Conservation (phyloP, 495 filamentous ascomycete species). For the Penicillium bialowiezense region DNA sequence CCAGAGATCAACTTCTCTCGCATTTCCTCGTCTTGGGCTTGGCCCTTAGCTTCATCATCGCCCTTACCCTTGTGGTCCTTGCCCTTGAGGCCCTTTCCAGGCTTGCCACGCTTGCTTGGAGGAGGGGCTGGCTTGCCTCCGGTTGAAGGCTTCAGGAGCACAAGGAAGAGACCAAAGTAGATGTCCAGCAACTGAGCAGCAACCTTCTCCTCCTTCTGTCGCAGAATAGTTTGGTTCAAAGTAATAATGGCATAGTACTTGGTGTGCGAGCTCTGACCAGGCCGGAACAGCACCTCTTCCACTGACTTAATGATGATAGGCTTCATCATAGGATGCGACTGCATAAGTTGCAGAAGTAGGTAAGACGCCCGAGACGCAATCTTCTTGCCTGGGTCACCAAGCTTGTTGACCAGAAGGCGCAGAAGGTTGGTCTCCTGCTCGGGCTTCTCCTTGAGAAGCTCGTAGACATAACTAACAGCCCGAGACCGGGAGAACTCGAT, state of each 20-base stretch:
- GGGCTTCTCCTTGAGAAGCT: constrained; percentile 89
- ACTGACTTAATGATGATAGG: constrained; percentile 75
- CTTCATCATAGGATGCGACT: constrained; percentile 90
- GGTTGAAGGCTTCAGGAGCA: constrained; percentile 63
- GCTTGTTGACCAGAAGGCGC: constrained; percentile 88
- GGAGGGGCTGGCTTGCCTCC: constrained; percentile 26
- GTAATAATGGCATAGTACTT: constrained; percentile 97
- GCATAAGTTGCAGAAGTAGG: constrained; percentile 83
- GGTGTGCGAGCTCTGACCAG: constrained; percentile 80
- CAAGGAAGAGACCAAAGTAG: constrained; percentile 84
- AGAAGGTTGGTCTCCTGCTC: constrained; percentile 96
- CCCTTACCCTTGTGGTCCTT: constrained; percentile 5
- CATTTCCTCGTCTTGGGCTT: constrained; percentile 59
- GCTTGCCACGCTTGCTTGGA: constrained; percentile 36
- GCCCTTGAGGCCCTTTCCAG: constrained; percentile 1
- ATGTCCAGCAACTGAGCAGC: constrained; percentile 79
- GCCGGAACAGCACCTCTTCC: constrained; percentile 84
- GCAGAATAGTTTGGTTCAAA: constrained; percentile 91
- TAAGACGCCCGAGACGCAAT: constrained; percentile 90
- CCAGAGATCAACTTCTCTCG: constrained; percentile 88
- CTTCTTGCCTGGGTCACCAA: constrained; percentile 90
- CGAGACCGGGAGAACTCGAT: constrained; percentile 85
- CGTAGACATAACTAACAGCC: constrained; percentile 83
- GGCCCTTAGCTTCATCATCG: constrained; percentile 15
- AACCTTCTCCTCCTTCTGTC: constrained; percentile 74